phyloP scores from a whole-genome alignment of 2,329 filamentous ascomycete species.

The Fusarium pininemorale region DNA sequence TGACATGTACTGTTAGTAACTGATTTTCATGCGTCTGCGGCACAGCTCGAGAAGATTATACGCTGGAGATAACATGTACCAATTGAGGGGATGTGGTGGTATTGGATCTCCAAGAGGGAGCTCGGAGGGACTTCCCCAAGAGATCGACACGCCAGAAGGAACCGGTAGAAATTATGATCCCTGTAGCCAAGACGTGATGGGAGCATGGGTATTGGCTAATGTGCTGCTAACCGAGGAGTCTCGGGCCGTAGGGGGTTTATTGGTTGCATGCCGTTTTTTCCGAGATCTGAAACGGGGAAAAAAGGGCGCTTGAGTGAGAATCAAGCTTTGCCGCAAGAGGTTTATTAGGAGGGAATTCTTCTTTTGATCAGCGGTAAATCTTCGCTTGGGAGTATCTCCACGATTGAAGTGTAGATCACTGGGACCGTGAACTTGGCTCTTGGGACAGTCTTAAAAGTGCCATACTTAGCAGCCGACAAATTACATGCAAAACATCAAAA shows the following conservation, averaged over 20 bases:
- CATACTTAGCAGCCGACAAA: no score
- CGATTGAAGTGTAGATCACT: background rate
- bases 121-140: slow-evolving; percentile 6
- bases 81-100: background rate
- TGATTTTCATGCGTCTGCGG: background rate
- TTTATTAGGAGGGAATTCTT: fast-evolving
- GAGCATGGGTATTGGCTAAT: background rate
- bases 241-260: background rate
- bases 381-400: background rate
- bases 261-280: background rate
- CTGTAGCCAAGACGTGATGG: background rate
- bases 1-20: background rate
- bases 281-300: background rate
- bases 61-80: background rate
- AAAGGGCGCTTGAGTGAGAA: background rate
- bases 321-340: background rate
- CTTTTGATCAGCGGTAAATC: background rate
- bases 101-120: background rate
- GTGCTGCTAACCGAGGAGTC: background rate
- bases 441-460: no score
- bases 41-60: background rate
- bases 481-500: background rate
- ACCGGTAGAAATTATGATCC: background rate
- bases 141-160: background rate
- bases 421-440: background rate